These are phyloP conservation scores for Bipolaris zeicola DNA, from an alignment of 2,329 filamentous ascomycete species.

Conservation along the genomic window DNA sequence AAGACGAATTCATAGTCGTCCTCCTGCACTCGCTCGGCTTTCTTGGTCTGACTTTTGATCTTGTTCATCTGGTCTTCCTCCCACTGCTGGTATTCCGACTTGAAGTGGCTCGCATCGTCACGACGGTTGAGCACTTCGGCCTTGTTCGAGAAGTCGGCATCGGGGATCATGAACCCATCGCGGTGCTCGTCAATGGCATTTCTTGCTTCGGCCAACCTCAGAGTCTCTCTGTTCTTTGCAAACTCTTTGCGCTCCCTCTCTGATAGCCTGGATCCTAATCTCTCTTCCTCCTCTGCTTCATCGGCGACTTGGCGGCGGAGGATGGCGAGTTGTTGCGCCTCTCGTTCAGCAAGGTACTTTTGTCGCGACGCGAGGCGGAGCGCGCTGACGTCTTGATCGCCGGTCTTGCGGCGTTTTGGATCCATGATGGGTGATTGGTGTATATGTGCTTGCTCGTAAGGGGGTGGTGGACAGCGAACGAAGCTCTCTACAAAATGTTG, in stretches of 20 bases:
- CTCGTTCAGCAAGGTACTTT: slow-evolving; percentile 91
- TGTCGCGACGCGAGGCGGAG: slow-evolving; percentile 84
- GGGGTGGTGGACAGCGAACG: background rate
- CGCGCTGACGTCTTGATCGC: slow-evolving; percentile 63
- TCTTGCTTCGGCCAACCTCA: slow-evolving; percentile 82
- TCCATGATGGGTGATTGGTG: slow-evolving; percentile 24
- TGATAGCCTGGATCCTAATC: slow-evolving; percentile 72
- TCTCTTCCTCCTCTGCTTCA: slow-evolving; percentile 76
- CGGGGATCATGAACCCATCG: slow-evolving; percentile 90
- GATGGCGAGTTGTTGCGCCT: slow-evolving; percentile 83
- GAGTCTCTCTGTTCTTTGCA: slow-evolving; percentile 77
- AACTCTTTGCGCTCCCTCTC: slow-evolving; percentile 84
- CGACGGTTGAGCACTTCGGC: slow-evolving; percentile 72
- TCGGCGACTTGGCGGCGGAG: slow-evolving; percentile 88
- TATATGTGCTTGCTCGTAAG: background rate
- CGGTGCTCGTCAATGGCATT: slow-evolving; percentile 87
- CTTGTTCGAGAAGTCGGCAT: slow-evolving; percentile 89
- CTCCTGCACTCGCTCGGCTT: slow-evolving; percentile 74
- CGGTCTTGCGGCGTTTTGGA: slow-evolving; percentile 36
- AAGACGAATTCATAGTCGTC: slow-evolving; percentile 92
- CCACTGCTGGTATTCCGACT: slow-evolving; percentile 91
- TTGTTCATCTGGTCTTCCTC: slow-evolving; percentile 87
- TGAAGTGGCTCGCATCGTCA: background rate
- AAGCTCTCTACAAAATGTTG: slow-evolving; percentile 13
- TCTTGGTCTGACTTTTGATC: slow-evolving; percentile 66